phyloP scores from a whole-genome alignment of 345 rosid species.

The Corymbia maculata region DNA sequence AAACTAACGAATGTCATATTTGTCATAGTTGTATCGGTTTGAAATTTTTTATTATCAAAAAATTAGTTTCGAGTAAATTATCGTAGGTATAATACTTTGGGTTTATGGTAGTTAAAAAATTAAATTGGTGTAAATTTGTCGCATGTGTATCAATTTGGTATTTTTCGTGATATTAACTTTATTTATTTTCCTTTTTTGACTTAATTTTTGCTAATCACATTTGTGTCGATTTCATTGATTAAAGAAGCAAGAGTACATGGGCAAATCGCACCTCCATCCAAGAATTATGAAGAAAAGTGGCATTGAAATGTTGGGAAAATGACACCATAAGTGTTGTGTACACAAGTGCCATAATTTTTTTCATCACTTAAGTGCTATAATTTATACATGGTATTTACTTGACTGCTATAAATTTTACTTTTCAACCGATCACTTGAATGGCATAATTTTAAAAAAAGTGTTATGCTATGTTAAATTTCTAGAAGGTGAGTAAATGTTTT shows the following conservation, averaged over 20 bases:
- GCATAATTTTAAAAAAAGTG: rapidly evolving
- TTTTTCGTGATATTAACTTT: too few relatives aligned
- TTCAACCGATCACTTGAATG: rapidly evolving
- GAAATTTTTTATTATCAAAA: too few relatives aligned
- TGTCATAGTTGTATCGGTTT: too few relatives aligned
- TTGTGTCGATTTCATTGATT: neutral
- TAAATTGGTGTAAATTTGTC: too few relatives aligned
- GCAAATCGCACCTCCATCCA: neutral
- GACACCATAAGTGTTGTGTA: neutral
- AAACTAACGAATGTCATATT: too few relatives aligned
- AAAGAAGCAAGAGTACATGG: neutral
- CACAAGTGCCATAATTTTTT: too few relatives aligned
- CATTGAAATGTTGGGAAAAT: rapidly evolving
- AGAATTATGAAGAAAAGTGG: neutral
- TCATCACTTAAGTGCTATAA: rapidly evolving
- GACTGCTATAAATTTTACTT: rapidly evolving
- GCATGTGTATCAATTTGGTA: too few relatives aligned
- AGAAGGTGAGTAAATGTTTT: too few relatives aligned
- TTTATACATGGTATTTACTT: rapidly evolving
- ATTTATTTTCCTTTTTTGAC: too few relatives aligned
- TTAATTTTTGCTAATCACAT: neutral
- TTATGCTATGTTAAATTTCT: rapidly evolving
- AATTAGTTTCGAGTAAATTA: too few relatives aligned
- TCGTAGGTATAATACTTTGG: too few relatives aligned
- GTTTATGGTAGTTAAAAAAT: too few relatives aligned